Base-by-base conservation (phyloP, 148 eudicot genomes). In the Rhododendron kiyosumense region DNA sequence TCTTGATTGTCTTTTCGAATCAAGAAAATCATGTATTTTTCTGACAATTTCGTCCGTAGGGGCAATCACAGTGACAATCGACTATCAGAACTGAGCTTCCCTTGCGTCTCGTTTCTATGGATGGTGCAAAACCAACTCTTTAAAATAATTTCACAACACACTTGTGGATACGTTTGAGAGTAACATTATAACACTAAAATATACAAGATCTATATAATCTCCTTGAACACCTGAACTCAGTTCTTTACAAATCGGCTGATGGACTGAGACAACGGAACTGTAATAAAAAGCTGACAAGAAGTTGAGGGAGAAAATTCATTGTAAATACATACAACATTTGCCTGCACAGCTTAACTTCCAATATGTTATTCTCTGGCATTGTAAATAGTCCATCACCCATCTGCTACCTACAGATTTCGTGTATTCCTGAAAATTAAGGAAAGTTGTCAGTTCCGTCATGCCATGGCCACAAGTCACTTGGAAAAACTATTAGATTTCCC, bases 401-500 rank as follows among this genome's bases (percentile, higher is more conserved):
- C 63, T 38, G 86, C 83, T 65, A 82, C 78, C 88, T 89, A 87
- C 30, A 83, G 49, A 82, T 91, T 91, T 75, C 93, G 86, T 41
- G 89, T 80, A 86, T 85, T 87, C 93, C 95, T 93, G 92, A 74
- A 90, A 83, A 26, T 73, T 13, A 54, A 63, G 15, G 20, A 15
- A 74, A 38, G 9, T 5, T 17, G 3, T 75, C 45, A 84, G n/a
- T 32, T 67, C 59, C 7, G 8, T 54, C 3, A 61, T 13, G 4
- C 43, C n/a, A 43, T 61, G 34, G 52, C 14, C 30, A 45, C 2
- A 20, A 15, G 18, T 22, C 43, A 36, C 32, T 41, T 17, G 41
- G 2, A 36, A 65, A 26, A 2, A 63, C 36, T n/a, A 24, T 22
- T 12, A 8, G 38, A 38, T 63, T 59, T 38, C 63, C 51, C 20